phyloP scores from a whole-genome alignment of 139 green algal genomes.

The Axilococcus clingmanii region DNA sequence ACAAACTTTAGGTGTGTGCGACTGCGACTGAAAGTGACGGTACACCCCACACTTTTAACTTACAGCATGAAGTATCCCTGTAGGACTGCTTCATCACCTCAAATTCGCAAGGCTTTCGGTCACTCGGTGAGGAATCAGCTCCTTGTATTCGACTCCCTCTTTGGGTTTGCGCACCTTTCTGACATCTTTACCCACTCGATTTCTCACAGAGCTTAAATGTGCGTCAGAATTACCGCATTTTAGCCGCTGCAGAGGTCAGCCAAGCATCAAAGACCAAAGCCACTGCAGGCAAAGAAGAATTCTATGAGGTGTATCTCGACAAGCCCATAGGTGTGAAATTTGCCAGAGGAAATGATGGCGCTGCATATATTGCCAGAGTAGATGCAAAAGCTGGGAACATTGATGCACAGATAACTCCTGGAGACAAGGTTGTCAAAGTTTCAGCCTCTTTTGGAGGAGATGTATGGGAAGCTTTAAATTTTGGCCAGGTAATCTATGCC shows the following conservation, averaged over 20 bases:
- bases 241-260: conserved; percentile 1
- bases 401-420: conserved; percentile 34
- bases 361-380: conserved; percentile 63
- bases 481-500: conserved; percentile 94
- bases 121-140: no score
- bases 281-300: conserved; percentile 14
- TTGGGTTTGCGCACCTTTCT: no score
- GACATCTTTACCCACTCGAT: no score
- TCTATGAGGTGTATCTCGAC: conserved; percentile 41
- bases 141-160: no score
- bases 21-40: no score
- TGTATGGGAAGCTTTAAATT: conserved; percentile 91
- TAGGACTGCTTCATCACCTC: no score
- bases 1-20: no score
- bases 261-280: conserved; percentile 3
- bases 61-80: no score
- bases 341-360: conserved; percentile 78
- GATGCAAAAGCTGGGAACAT: conserved; percentile 60
- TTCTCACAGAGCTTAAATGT: no score
- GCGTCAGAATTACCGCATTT: no score
- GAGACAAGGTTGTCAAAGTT: conserved; percentile 85
- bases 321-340: conserved; percentile 93
- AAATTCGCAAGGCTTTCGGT: no score
- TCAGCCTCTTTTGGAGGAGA: conserved; percentile 92
- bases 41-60: no score